These are phyloP conservation scores for Fragaria ananassa DNA, from an alignment of 306 rosid genomes.

Conservation along the genomic window DNA sequence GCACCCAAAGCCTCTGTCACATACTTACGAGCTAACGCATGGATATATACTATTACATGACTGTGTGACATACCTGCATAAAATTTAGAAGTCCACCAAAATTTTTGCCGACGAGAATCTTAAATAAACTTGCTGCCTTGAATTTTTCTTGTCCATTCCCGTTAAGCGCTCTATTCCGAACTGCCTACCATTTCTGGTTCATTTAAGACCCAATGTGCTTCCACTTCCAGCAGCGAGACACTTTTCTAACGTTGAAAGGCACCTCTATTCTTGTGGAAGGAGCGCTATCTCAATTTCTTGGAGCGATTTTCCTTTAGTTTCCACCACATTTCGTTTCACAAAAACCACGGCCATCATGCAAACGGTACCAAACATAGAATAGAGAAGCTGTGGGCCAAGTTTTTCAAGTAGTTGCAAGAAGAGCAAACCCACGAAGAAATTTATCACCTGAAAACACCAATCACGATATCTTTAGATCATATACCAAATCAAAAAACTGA, in stretches of 20 bases:
- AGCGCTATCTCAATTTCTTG: conserved; percentile 98
- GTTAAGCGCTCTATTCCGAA: background rate
- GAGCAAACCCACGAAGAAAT: conserved; percentile 90
- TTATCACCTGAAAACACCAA: conserved; percentile 61
- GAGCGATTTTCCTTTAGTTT: conserved; percentile 95
- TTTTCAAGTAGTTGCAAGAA: conserved; percentile 80
- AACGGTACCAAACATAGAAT: conserved; percentile 67
- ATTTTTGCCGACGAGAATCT: background rate
- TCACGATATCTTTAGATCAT: conserved; percentile 10
- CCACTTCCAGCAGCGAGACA: conserved; percentile 4
- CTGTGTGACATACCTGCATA: background rate
- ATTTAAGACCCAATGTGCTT: background rate
- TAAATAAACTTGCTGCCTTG: background rate
- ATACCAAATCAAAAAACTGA: background rate
- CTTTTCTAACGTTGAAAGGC: conserved; percentile 3
- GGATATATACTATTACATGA: conserved; percentile 1
- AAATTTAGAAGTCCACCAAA: background rate
- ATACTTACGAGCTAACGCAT: background rate
- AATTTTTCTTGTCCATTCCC: background rate
- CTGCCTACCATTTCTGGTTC: background rate
- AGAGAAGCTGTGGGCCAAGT: conserved; percentile 72
- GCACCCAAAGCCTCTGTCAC: background rate
- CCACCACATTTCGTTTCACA: conserved; percentile 82
- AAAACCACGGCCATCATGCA: conserved; percentile 78
- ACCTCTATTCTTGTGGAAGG: conserved; percentile 68